Evolutionary conservation across 2,329 filamentous ascomycete species (phyloP), one percentile per base, ranked within the genome.

Genomic region (Polychaeton citri): DNA sequence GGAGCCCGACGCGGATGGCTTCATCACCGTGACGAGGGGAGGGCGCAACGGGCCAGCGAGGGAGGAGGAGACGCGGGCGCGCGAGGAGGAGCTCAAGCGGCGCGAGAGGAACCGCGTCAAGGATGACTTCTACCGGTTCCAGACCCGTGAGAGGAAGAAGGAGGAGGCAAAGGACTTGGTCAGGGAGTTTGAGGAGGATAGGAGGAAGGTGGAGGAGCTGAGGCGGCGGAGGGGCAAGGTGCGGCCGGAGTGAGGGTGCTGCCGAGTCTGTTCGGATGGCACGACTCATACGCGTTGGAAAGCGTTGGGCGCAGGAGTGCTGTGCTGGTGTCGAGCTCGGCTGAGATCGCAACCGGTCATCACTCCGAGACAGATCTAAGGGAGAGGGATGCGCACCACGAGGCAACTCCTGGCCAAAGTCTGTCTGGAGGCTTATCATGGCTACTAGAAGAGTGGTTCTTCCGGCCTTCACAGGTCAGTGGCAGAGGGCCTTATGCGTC

Each of bases 1-100:
- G 47, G 78, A 85, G 50, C 85, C 88, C 0, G 90, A 98, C 57
- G 87, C 85, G 52, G 90, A 98, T 58, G 90, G 90, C 2, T 98
- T 98, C 56, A 72, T 96, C 33, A 96, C 87, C 3, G 90, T 98
- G 17, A 81, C 79, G 2, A 72, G 82, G 37, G 86, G 86, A 18
- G 81, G 82, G 26, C 69, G 71, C 40, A 69, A 69, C 5, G 81
- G 79, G n/a, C 77, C 83, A 1, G 86, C 82, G 2, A 72, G 78
- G 37, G 70, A 76, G 42, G 79, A 79, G 47, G 85, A 81, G 49
- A 74, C 77, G 12, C 72, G 76, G 52, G 68, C 67, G 31, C 59
- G 72, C 50, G 62, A 67, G 39, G 72, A 75, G 54, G 74, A 80
- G 61, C 72, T 76, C 59, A 68, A 74, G 54, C 65, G 61, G 36